Conservation (phyloP, 176 grass and related monocot genomes). For the Alopecurus myosuroides region DNA sequence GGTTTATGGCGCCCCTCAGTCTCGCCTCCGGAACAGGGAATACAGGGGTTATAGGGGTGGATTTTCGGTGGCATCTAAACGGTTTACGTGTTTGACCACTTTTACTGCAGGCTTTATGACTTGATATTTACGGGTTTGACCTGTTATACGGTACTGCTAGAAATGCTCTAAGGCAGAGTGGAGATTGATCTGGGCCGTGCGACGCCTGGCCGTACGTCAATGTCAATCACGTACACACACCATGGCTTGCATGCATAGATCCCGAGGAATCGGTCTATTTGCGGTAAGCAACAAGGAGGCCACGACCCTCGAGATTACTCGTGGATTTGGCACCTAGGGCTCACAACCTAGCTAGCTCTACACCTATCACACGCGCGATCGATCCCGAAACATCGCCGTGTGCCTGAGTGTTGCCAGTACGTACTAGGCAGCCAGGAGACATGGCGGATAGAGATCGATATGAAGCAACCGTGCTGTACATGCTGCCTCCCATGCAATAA, state of each 20-base stretch:
- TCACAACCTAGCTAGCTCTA: not conserved
- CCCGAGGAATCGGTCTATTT: constrained; percentile 9
- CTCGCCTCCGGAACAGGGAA: too few relatives aligned
- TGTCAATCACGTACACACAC: not conserved
- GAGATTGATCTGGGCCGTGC: not conserved
- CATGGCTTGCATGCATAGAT: not conserved
- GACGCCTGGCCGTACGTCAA: not conserved
- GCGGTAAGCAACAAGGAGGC: constrained; percentile 44
- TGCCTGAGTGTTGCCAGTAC: not conserved
- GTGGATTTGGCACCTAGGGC: constrained; percentile 27
- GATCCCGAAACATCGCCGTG: not conserved
- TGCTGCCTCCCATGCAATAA: not conserved
- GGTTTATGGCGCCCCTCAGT: too few relatives aligned
- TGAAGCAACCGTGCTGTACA: not conserved
- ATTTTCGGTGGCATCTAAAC: too few relatives aligned
- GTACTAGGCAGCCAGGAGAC: not conserved
- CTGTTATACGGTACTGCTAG: too few relatives aligned
- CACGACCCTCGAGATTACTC: not conserved
- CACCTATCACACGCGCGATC: not conserved
- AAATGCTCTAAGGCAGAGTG: not conserved
- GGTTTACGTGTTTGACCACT: too few relatives aligned
- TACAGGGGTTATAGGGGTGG: too few relatives aligned
- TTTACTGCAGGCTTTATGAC: too few relatives aligned
- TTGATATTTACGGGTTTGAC: too few relatives aligned
- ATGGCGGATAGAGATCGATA: not conserved